phyloP scores from a whole-genome alignment of 768 basidiomycete genomes.

The Podaxis sp. region DNA sequence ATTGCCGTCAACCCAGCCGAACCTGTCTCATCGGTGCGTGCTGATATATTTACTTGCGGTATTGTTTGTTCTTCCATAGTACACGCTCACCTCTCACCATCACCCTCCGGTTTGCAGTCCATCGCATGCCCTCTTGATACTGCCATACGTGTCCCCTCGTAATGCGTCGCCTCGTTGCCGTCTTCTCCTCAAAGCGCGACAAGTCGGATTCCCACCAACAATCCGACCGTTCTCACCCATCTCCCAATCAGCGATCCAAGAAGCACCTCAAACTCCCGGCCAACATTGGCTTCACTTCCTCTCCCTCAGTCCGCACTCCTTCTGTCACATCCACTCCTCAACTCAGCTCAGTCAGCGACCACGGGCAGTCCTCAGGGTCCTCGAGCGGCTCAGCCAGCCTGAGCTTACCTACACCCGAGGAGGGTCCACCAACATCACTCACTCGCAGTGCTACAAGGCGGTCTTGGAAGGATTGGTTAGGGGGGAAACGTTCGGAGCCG shows the following conservation, averaged over 20 bases:
- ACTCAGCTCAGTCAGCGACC: slow-evolving; percentile 34
- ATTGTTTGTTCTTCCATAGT: background rate
- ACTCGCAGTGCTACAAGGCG: slow-evolving; percentile 36
- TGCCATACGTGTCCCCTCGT: slow-evolving; percentile 14
- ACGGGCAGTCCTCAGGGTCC: slow-evolving; percentile 52
- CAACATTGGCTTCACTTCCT: background rate
- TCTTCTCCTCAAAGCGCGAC: slow-evolving; percentile 48
- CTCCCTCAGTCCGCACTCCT: slow-evolving; percentile 20
- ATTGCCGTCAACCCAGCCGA: slow-evolving; percentile 2
- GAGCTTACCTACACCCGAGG: slow-evolving; percentile 59
- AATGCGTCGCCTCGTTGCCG: slow-evolving; percentile 68
- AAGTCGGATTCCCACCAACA: slow-evolving; percentile 28
- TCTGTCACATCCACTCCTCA: slow-evolving; percentile 27
- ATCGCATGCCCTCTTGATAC: slow-evolving; percentile 5
- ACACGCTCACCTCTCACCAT: slow-evolving; percentile 5
- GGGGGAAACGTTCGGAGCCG: slow-evolving; percentile 28
- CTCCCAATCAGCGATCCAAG: background rate
- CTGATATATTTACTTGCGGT: slow-evolving; percentile 10
- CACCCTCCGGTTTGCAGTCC: slow-evolving; percentile 2
- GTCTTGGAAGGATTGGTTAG: slow-evolving; percentile 59
- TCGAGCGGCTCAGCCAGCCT: slow-evolving; percentile 60
- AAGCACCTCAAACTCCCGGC: slow-evolving; percentile 11
- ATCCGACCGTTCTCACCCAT: slow-evolving; percentile 15
- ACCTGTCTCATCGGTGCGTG: slow-evolving; percentile 7
- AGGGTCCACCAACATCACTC: slow-evolving; percentile 37